Evolutionary conservation across 495 filamentous ascomycete species (phyloP), one percentile per base, ranked within the genome.

Genomic region (Xylaria longipes): DNA sequence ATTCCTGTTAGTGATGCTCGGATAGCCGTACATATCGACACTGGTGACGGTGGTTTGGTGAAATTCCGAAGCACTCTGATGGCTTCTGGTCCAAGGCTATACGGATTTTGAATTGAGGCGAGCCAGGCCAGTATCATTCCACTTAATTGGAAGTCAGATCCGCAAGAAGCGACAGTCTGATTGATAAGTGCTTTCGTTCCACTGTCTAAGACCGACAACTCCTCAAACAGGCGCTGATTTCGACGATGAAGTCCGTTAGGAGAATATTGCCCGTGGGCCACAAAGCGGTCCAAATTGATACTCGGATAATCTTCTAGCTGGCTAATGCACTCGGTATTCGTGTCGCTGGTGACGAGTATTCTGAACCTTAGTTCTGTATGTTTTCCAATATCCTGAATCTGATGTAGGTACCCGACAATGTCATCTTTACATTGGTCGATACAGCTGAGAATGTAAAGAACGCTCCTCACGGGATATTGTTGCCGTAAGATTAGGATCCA

Each of bases 341-440:
- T 8, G 15, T 31, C 15, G 15, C 54, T 33, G 1, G 54, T 57
- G 17, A 57, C 29, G 17, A 57, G 54, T 6, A 57, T 33, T n/a
- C 29, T 57, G 27, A 57, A 57, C 17, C 29, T 20, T 14, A 33
- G 29, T 57, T 57, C 54, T 4, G 54, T 31, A 20, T 57, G 27
- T 17, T 57, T 7, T 33, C 54, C 54, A 0, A 57, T 15, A 7
- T 33, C 29, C 15, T 14, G 54, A 17, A 57, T 57, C 12, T 20
- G 25, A 31, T 33, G 14, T 14, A 57, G 20, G 29, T 31, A 57
- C 33, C 15, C 29, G 14, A 29, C 14, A 20, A 57, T 20, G 20
- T 57, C 54, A 20, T 57, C 54, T 20, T 57, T 57, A 20, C 54
- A 57, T 33, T 57, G 27, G 29, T 57, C 54, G 33, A 33, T 57